Base-by-base conservation (phyloP, 352 stramenopile species). In the Phytopythium ostracodes region DNA sequence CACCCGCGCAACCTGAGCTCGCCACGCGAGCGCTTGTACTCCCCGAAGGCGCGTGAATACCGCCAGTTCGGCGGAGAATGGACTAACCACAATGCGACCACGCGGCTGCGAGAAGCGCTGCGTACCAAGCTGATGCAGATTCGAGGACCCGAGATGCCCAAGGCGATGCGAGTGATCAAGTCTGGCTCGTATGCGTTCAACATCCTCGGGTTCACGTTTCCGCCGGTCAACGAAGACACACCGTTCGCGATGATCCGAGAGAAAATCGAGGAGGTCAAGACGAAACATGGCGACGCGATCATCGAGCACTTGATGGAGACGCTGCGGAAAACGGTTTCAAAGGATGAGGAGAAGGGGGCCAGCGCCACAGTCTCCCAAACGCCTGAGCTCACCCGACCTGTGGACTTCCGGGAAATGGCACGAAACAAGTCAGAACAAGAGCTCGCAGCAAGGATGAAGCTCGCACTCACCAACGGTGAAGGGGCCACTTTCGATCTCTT, bases 401-500 rank as follows among this genome's bases (percentile, higher is more conserved):
- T 9, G 0, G 47, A 36, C 25, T 53, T 36, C 25, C 25, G 1
- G 14, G 47, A 29, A 14, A 22, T 22, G 47, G 14, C 14, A 22
- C 58, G 25, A 20, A 31, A 56, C 57, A n/a, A 47, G 72, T 58
- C 36, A 69, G 11, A 55, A 35, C 6, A 33, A 7, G 14, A 36
- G 6, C 35, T 11, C 6, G 40, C 18, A 22, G 25, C 22, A 1
- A 40, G 2, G 25, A 24, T 12, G 27, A 31, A 60, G 35, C 17
- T 27, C 24, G n/a, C 35, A 4, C 20, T 24, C 33, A 60, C 24
- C 10, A 60, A 82, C 55, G 78, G 70, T 15, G 60, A 70, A n/a
- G 58, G 61, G 5, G 86, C 81, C 11, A 74, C 50, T 7, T 91
- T 90, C 49, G 83, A 92, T 44, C 33, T 92, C 18, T 92, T 91